Base-by-base conservation (phyloP, 1,284 basidiomycete species). In the Rhodotorula sp. region DNA sequence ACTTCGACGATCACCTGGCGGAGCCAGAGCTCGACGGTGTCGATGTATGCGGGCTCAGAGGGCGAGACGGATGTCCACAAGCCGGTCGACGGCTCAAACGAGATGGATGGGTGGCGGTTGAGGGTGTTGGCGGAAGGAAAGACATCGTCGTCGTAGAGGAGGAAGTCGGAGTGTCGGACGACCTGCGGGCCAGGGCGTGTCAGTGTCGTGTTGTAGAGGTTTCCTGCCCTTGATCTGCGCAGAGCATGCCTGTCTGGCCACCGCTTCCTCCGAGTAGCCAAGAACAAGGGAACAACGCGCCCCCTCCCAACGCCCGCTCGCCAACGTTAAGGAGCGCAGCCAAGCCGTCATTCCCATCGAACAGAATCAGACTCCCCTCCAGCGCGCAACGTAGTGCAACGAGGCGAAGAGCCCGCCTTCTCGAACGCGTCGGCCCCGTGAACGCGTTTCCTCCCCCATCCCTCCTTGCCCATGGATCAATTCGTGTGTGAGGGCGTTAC, bases 391-490 rank as follows among this genome's bases (percentile, higher is more conserved):
- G 40, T 11, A 15, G 40, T 13, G 40, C 8, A 13, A 44, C 15
- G 7, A 13, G 7, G 40, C 40, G 11, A 18, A 44, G 40, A 44
- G 15, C 13, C 40, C 40, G 13, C 40, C 40, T 44, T 6, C 40
- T 44, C 40, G 40, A 44, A 44, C 40, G 40, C 40, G 4, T 44
- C 40, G 40, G 15, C 40, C 40, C 40, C 40, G 40, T 44, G 40
- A 44, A 44, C 40, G 40, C 40, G 40, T 44, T 34, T 18, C 46
- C 24, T 37, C 44, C 59, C 22, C 30, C 60, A 46, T 40, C n/a
- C 48, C 44, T 81, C 80, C 59, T 92, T 92, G 40, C 16, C 16
- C 9, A 4, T 13, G 8, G 40, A 11, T 44, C 16, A 13, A 88
- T 13, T 26, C 26, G 15, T 13, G 28, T 13, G 18, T 2, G 48